Evolutionary conservation across 352 stramenopile genomes (phyloP).

Genomic region (Phytophthora pistaciae): DNA sequence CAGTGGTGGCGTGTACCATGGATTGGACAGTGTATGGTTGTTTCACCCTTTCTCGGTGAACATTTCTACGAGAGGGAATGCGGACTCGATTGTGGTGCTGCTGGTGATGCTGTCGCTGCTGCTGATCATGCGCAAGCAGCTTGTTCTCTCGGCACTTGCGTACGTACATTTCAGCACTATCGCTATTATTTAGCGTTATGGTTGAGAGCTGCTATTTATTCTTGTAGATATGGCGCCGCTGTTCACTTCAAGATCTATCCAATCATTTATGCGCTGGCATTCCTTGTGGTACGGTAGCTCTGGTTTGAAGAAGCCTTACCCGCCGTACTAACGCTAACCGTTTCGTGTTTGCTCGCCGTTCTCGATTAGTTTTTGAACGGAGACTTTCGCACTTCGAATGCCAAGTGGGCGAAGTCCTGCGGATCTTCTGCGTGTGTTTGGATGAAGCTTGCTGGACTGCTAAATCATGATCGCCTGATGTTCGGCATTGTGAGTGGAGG

Average conservation of each 20-base stretch:
- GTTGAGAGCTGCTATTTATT: not conserved
- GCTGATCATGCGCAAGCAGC: constrained; percentile 82
- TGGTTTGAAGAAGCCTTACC: not conserved
- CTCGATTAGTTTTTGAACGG: constrained; percentile 70
- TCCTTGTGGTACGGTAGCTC: constrained; percentile 77
- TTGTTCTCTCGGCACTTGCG: constrained; percentile 76
- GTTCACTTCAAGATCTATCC: constrained; percentile 99
- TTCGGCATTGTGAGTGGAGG: constrained; percentile 92
- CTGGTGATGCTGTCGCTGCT: constrained; percentile 95
- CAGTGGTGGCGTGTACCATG: constrained; percentile 2
- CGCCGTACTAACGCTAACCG: not conserved
- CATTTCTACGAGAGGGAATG: constrained; percentile 98
- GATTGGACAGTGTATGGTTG: constrained; percentile 88
- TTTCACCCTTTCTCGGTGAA: constrained; percentile 99
- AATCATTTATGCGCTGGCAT: constrained; percentile 96
- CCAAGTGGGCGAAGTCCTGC: constrained; percentile 55
- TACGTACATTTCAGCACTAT: constrained; percentile 34
- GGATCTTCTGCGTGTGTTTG: constrained; percentile 67
- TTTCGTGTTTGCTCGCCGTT: not conserved
- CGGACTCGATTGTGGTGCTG: constrained; percentile 95
- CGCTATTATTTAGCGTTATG: not conserved
- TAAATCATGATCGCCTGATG: constrained; percentile 82
- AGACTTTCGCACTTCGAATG: constrained; percentile 62
- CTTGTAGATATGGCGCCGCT: constrained; percentile 91
- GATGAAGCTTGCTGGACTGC: constrained; percentile 49